A percentile compares a stretch with the other conserved stretches of the same genome.
phyloP scores from a whole-genome alignment of 192 early-diverging fungal genomes.

The Umbelopsis isabellina region DNA sequence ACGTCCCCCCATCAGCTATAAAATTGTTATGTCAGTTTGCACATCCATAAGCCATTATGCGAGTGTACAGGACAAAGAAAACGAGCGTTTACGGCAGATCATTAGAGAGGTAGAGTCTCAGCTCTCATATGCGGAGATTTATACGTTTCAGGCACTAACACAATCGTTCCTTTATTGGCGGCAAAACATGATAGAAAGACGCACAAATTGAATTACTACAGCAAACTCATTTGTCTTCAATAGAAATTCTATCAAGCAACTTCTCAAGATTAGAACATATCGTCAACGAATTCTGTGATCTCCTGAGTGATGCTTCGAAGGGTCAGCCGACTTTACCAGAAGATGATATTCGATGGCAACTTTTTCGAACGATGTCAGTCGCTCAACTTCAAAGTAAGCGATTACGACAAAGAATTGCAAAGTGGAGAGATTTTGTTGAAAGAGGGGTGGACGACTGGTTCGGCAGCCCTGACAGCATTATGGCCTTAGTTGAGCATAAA shows the following conservation, averaged over 20 bases:
- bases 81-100: conserved; percentile 15
- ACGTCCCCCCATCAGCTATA: background rate
- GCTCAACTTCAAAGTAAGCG: conserved; percentile 13
- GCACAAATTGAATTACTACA: conserved; percentile 14
- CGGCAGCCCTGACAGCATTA: conserved; percentile 14
- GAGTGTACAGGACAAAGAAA: conserved; percentile 18
- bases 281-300: conserved; percentile 10
- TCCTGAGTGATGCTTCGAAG: background rate
- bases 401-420: conserved; percentile 9
- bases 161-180: background rate
- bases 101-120: conserved; percentile 11
- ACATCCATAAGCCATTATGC: conserved; percentile 11
- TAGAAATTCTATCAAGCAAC: conserved; percentile 15
- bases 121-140: background rate
- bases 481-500: conserved; percentile 13
- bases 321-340: background rate
- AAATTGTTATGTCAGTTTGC: conserved; percentile 1
- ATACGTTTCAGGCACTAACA: background rate
- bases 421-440: conserved; percentile 16
- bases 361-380: conserved; percentile 12
- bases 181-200: conserved; percentile 2
- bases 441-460: conserved; percentile 20
- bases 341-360: conserved; percentile 11
- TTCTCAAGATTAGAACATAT: conserved; percentile 9
- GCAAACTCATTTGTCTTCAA: conserved; percentile 7